These are phyloP conservation scores for Oldenlandia corymbosa DNA, from an alignment of 257 asterid species.

Conservation along the genomic window DNA sequence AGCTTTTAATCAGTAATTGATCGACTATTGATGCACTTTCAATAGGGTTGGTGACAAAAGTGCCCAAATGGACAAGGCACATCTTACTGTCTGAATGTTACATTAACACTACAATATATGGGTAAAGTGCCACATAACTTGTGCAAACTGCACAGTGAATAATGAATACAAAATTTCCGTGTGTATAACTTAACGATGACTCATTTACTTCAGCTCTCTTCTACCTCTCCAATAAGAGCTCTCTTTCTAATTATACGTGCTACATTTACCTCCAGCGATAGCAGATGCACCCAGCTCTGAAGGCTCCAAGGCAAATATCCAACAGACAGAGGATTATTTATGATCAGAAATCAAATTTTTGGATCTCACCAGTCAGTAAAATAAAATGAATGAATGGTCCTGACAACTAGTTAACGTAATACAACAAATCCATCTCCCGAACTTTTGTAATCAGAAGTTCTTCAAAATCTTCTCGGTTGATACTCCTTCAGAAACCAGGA, in stretches of 20 bases:
- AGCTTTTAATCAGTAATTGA: no score
- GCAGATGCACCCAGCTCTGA: background rate
- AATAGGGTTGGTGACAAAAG: background rate
- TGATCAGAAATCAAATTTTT: constrained; percentile 4
- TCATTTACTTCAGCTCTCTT: background rate
- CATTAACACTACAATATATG: background rate
- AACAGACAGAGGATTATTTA: background rate
- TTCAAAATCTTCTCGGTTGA: constrained; percentile 59
- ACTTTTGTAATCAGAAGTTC: constrained; percentile 38
- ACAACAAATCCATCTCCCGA: constrained; percentile 24
- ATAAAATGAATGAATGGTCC: constrained; percentile 24
- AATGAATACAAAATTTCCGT: constrained; percentile 5
- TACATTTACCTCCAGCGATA: background rate
- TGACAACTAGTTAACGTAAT: constrained; percentile 2
- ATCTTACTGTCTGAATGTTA: background rate
- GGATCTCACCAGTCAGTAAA: constrained; percentile 20
- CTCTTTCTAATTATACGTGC: background rate
- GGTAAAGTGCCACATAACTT: background rate
- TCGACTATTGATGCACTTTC: no score
- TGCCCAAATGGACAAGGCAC: background rate
- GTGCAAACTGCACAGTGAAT: background rate
- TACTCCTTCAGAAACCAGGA: constrained; percentile 76
- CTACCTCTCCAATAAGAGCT: background rate
- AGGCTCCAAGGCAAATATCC: background rate
- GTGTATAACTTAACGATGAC: background rate